Base-by-base conservation (phyloP, 495 filamentous ascomycete genomes). In the Mytilinidion resinicola region DNA sequence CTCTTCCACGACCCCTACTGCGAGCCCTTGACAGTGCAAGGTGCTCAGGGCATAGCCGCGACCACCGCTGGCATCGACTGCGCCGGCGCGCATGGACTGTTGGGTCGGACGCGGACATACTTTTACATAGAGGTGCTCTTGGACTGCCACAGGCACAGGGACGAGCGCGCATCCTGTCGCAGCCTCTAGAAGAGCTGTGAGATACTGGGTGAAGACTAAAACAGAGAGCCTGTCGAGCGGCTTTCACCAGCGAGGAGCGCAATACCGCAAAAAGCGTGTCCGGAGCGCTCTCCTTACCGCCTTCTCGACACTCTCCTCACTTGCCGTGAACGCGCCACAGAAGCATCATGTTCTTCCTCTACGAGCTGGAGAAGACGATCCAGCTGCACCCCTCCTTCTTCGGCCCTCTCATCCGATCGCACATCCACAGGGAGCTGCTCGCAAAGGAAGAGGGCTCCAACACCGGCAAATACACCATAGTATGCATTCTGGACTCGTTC, bases 341-440 rank as follows among this genome's bases (percentile, higher is more conserved):
- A 20, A 15, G 34, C 61, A 78, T 49, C 52, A 98, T 97, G 93
- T 98, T 96, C 72, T 98, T 98, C 78, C 87, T 98, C 67, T 87
- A 95, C 73, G 88, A 95, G 62, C 85, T 97, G 69, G 90, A 95
- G 75, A 90, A 91, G 66, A 81, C 85, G 62, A 92, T 98, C 61
- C 88, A 89, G 51, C 81, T 98, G 64, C 95, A 98, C 71, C 93
- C 93, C 35, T 96, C 93, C 25, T 97, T 91, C 75, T 97, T 98
- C 69, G 90, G 90, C 56, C 83, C 87, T 38, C 87, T 91, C 65
- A 91, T 96, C 79, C 85, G 88, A 53, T 87, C 95, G 53, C 85
- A 95, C 67, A 84, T 98, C 8, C 89, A 86, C 41, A 83, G 84
- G 51, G 87, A 90, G 61, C 83, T 98, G 15, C 81, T 95, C 56